phyloP scores from a whole-genome alignment of 176 grass and related monocot genomes.

The Aegilops sharonensis region DNA sequence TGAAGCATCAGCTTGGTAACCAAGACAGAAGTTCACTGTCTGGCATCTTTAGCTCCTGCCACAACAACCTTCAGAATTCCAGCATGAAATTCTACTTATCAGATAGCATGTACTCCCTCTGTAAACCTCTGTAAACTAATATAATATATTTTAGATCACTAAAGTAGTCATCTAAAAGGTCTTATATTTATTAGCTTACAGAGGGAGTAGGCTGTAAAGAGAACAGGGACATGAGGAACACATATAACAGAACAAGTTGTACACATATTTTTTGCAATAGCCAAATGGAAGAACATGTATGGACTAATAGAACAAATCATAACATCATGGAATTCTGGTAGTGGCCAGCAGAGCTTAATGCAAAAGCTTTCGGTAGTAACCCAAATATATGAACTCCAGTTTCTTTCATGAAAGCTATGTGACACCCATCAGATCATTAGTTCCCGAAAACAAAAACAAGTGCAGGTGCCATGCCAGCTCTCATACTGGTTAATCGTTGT shows the following conservation, averaged over 20 bases:
- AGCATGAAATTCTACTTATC: neutral
- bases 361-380: conserved; percentile 17
- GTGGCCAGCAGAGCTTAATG: neutral
- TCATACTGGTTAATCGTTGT: neutral
- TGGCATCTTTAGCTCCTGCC: neutral
- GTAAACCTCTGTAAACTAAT: too few relatives aligned
- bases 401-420: conserved; percentile 31
- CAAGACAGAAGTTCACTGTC: neutral
- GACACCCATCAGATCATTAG: neutral
- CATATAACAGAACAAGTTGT: too few relatives aligned
- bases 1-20: neutral
- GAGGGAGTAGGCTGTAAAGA: too few relatives aligned
- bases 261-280: neutral
- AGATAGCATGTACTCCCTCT: too few relatives aligned
- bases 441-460: neutral
- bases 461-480: neutral
- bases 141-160: too few relatives aligned
- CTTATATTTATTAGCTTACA: too few relatives aligned
- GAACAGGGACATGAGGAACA: too few relatives aligned
- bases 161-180: too few relatives aligned
- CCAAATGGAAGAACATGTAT: neutral
- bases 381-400: neutral
- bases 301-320: neutral
- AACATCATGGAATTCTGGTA: neutral
- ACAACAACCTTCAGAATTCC: neutral